Evolutionary conservation across 208 protist species (phyloP), one percentile per base, ranked within the genome.

Genomic region (Trypanosoma theileri): DNA sequence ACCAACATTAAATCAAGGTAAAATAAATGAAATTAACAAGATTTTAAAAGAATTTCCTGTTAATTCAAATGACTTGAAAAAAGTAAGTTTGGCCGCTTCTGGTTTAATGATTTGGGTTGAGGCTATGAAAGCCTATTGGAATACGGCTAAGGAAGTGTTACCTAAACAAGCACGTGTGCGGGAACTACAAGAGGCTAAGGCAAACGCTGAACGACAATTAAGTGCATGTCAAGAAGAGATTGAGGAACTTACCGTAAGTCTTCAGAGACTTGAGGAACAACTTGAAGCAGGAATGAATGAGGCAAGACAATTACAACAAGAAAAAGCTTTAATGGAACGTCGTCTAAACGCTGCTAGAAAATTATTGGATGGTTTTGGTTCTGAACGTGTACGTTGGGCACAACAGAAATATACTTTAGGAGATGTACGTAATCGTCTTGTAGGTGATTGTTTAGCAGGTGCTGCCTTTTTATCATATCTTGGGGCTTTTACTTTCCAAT

Each of bases 381-480:
- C 96, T 53, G 98, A 99, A 86, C 88, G 98, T 45, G 79, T 86
- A 60, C 86, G 98, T 16, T 99, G 98, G 98, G 92, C 86, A 51
- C 83, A 97, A 50, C 94, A 99, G 77, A 95, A 97, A 79, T 75
- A 86, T 66, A 78, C 90, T 19, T 86, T 99, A 12, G 75, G 84
- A 21, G 85, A 92, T 64, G 84, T 81, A 51, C 80, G 92, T 28
- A 82, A 89, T 59, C 81, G 88, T 10, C 84, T 99, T 24, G 82
- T 99, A 44, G 98, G 98, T 44, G 98, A 99, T 81, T 99, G 98
- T 74, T 86, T 99, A n/a, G 80, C 98, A 11, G 91, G 93, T 2
- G 86, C 98, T 3, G 92, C 95, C 8, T 99, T 99, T 73, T 75
- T 99, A 17, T 98, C 93, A 11, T 99, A 99, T 85, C 79, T 97